Base-by-base conservation (phyloP, 1,284 basidiomycete species). In the Sanghuangporus sanghuang region DNA sequence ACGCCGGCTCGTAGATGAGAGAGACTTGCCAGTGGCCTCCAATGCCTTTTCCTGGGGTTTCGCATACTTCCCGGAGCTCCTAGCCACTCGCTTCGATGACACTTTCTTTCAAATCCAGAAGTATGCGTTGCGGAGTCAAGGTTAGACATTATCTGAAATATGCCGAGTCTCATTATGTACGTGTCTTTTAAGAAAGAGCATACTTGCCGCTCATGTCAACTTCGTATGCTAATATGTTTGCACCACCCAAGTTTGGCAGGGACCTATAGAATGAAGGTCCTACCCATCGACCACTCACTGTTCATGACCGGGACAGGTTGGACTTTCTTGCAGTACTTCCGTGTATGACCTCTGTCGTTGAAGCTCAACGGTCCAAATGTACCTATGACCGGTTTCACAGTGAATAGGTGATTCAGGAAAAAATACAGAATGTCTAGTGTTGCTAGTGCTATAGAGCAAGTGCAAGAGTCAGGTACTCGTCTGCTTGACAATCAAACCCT, bases 181-280 rank as follows among this genome's bases (percentile, higher is more conserved):
- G 7, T 12, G n/a, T 1, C n/a, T 35, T n/a, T n/a, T 8, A 52
- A 52, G n/a, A 11, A 50, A 38, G 1, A 27, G 18, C 38, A 53
- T 57, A 62, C 62, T 40, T 40, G 65, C 68, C 11, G 39, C n/a
- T 42, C 32, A 67, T 46, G 49, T 67, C 68, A 12, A 65, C 53
- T 23, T 48, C 53, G 39, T 66, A 67, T n/a, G 63, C 61, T 6
- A 59, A 54, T n/a, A 63, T 32, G 18, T 59, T 66, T 14, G 63
- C 66, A 5, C 49, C 50, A 2, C 68, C 68, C 27, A 62, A 38
- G 50, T 68, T 67, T 14, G 67, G 48, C 9, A 65, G 46, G 7
- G 67, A 57, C 21, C 23, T 23, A 23, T 23, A 23, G 23, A 23
- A 23, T 23, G 23, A 23, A 23, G 23, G 23, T 23, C 23, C 1